Evolutionary conservation across 2,329 filamentous ascomycete genomes (phyloP).

Genomic region (Neonectria punicea): DNA sequence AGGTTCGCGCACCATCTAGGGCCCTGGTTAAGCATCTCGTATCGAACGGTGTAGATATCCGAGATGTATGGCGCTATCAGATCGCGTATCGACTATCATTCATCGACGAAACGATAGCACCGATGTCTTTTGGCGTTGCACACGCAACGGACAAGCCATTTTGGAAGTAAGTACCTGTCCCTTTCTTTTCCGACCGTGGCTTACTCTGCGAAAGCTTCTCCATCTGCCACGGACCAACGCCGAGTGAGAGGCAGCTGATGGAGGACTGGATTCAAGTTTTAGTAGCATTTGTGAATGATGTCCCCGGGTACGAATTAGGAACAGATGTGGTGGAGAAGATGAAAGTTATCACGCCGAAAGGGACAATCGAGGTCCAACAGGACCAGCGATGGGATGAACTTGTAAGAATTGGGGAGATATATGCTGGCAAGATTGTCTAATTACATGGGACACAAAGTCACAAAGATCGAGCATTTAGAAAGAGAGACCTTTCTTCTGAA

Average conservation of each 20-base stretch:
- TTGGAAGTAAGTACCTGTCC: slow-evolving; percentile 51
- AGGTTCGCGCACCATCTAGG: slow-evolving; percentile 51
- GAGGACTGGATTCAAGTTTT: slow-evolving; percentile 51
- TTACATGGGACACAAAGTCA: too few species aligned
- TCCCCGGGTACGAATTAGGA: slow-evolving; percentile 45
- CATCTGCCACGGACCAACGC: slow-evolving; percentile 51
- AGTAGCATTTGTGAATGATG: slow-evolving; percentile 50
- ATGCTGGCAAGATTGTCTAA: not conserved
- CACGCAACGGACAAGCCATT: slow-evolving; percentile 56
- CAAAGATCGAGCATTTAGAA: too few species aligned
- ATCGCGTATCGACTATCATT: slow-evolving; percentile 55
- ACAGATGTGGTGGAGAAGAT: slow-evolving; percentile 49
- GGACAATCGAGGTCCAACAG: slow-evolving; percentile 46
- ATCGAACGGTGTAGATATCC: slow-evolving; percentile 46
- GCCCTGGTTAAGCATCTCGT: slow-evolving; percentile 46
- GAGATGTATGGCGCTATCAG: slow-evolving; percentile 54
- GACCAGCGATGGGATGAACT: slow-evolving; percentile 51
- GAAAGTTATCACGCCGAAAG: slow-evolving; percentile 48
- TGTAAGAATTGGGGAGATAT: slow-evolving; percentile 16
- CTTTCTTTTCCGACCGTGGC: not conserved
- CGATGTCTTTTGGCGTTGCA: slow-evolving; percentile 46
- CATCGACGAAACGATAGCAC: slow-evolving; percentile 52
- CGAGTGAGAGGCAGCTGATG: slow-evolving; percentile 49
- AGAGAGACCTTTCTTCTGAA: too few species aligned
- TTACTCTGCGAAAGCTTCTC: slow-evolving; percentile 44